Percentiles rank a stretch among this genome's conserved stretches.
phyloP scores from a whole-genome alignment of 1,139 yeast genomes.

The Yamadazyma sp. region DNA sequence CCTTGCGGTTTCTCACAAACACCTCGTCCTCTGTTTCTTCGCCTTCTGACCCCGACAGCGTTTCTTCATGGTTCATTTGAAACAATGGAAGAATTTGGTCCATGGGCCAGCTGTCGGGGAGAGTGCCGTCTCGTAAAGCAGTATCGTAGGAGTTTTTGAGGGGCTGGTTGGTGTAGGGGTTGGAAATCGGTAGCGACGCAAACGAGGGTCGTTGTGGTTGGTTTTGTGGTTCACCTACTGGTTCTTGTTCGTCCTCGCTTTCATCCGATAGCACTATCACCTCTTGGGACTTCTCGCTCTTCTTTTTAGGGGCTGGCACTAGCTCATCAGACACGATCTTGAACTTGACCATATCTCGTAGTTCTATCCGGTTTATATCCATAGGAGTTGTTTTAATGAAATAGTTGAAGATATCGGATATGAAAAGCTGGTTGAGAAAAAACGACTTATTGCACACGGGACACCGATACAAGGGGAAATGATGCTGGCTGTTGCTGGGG shows the following conservation, averaged over 20 bases:
- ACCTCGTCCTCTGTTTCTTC: constrained; percentile 12
- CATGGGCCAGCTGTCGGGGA: no score
- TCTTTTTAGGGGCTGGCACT: constrained; percentile 6
- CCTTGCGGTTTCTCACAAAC: not conserved
- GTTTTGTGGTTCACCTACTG: not conserved
- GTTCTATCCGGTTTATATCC: constrained; percentile 36
- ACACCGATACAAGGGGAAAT: constrained; percentile 33
- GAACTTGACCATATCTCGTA: constrained; percentile 36
- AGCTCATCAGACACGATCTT: constrained; percentile 30
- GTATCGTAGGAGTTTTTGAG: no score
- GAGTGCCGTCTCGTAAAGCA: no score
- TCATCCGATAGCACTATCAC: constrained; percentile 32
- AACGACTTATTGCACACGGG: constrained; percentile 42
- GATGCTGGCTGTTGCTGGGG: constrained; percentile 1
- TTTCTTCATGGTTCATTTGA: not conserved
- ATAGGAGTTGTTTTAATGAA: constrained; percentile 42
- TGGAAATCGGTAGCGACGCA: no score
- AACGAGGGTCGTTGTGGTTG: not conserved
- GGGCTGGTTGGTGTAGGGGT: no score
- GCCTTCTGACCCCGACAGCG: constrained; percentile 2
- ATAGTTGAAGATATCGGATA: constrained; percentile 43
- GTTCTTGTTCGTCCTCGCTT: constrained; percentile 11
- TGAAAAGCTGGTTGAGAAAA: constrained; percentile 34
- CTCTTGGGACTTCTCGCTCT: constrained; percentile 13
- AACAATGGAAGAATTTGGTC: not conserved